Evolutionary conservation across 1,284 basidiomycete genomes (phyloP).

Genomic region (Erythrobasidium hasegawianum): DNA sequence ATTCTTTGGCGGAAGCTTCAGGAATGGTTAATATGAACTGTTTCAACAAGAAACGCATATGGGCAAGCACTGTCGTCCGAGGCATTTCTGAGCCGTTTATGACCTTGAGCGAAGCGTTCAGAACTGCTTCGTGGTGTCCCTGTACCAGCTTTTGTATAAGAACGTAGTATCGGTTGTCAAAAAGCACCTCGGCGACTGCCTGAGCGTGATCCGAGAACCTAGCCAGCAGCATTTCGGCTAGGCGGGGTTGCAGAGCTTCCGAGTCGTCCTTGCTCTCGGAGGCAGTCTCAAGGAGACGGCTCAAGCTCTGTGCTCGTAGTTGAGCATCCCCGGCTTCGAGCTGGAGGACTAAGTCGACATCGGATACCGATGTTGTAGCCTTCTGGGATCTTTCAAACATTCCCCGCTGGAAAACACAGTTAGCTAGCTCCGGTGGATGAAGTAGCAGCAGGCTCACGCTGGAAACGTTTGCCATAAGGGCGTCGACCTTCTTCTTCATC

Average conservation of each 20-base stretch:
- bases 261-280: constrained; percentile 8
- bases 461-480: neutral
- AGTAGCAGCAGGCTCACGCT: neutral
- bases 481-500: neutral
- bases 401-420: too few species aligned
- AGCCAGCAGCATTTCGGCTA: constrained; percentile 52
- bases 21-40: neutral
- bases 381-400: too few species aligned
- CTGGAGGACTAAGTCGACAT: constrained; percentile 45
- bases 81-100: neutral
- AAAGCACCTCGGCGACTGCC: constrained; percentile 64
- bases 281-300: constrained; percentile 44
- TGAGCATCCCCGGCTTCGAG: constrained; percentile 50
- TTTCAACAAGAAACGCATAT: too few species aligned
- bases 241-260: constrained; percentile 39
- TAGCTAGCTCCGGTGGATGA: too few species aligned
- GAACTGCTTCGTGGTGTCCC: constrained; percentile 53
- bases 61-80: constrained; percentile 41
- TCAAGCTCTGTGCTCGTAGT: constrained; percentile 49
- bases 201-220: constrained; percentile 64
- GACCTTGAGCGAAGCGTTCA: constrained; percentile 54
- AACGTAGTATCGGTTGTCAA: constrained; percentile 53
- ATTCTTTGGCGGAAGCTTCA: neutral
- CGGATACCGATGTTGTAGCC: neutral
- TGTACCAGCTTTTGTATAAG: constrained; percentile 49